phyloP scores from a whole-genome alignment of 1,284 basidiomycete species.

The Trichosporon sp. region DNA sequence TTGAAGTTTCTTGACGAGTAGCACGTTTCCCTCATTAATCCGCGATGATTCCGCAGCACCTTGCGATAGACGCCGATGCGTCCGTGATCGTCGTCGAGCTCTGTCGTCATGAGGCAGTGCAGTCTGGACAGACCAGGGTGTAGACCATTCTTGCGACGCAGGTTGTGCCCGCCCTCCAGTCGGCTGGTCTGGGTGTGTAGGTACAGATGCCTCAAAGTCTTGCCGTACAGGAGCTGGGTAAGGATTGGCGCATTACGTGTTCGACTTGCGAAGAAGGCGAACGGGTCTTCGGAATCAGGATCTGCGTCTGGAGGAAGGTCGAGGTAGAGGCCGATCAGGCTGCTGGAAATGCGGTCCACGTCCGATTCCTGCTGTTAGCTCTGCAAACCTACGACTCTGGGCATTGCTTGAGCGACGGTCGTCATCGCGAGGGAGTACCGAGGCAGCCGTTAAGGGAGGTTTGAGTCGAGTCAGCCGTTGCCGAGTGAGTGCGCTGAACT shows the following conservation, averaged over 20 bases:
- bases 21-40: neutral
- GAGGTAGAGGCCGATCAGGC: neutral
- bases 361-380: constrained; percentile 4
- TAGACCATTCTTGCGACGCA: neutral
- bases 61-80: neutral
- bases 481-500: no score
- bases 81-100: constrained; percentile 5
- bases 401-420: no score
- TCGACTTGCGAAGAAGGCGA: neutral
- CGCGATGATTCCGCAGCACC: neutral
- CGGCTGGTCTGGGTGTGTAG: neutral
- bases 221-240: neutral
- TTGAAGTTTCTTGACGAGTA: neutral
- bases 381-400: no score
- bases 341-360: neutral
- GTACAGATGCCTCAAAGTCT: neutral
- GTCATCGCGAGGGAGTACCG: no score
- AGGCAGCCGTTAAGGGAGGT: no score
- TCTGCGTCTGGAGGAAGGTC: neutral
- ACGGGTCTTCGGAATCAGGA: neutral
- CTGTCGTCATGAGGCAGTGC: constrained; percentile 6
- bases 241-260: neutral
- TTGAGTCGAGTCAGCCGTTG: no score
- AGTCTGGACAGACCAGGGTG: neutral
- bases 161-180: neutral